These are phyloP conservation scores for Luffa aegyptiaca DNA, from an alignment of 306 rosid species.

Conservation along the genomic window DNA sequence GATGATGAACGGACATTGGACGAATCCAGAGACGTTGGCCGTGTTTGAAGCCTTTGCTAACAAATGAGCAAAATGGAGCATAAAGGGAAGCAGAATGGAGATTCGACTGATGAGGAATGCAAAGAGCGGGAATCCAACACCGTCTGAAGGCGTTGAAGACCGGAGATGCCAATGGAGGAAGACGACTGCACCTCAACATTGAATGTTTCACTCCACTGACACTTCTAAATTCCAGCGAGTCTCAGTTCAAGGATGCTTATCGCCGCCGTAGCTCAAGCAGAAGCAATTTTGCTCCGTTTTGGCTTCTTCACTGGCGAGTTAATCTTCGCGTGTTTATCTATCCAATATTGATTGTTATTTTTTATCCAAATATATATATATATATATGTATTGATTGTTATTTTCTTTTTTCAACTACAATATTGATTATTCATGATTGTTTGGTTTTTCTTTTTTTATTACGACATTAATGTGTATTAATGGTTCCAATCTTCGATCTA, in stretches of 20 bases:
- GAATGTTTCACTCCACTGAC: neutral
- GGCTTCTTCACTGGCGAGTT: neutral
- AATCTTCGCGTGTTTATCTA: neutral
- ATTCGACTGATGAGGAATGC: constrained; percentile 15
- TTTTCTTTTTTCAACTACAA: neutral
- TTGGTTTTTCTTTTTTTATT: neutral
- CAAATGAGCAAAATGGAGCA: constrained; percentile 4
- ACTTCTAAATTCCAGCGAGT: neutral
- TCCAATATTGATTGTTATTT: neutral
- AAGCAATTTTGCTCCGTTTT: neutral
- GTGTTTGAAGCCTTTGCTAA: constrained; percentile 20
- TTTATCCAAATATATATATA: too few species aligned
- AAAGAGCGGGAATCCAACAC: constrained; percentile 9
- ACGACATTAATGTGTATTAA: neutral
- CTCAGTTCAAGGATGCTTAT: neutral
- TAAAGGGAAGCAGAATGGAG: constrained; percentile 5
- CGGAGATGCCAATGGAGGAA: constrained; percentile 28
- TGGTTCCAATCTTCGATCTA: neutral
- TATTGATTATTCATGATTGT: neutral
- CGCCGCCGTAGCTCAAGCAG: neutral
- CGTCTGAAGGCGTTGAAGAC: constrained; percentile 21
- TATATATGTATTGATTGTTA: neutral
- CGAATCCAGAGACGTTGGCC: neutral
- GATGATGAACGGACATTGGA: constrained; percentile 3
- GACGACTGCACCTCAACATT: constrained; percentile 27